Base-by-base conservation (phyloP, 495 filamentous ascomycete species). In the Opeltia flavorubescens region DNA sequence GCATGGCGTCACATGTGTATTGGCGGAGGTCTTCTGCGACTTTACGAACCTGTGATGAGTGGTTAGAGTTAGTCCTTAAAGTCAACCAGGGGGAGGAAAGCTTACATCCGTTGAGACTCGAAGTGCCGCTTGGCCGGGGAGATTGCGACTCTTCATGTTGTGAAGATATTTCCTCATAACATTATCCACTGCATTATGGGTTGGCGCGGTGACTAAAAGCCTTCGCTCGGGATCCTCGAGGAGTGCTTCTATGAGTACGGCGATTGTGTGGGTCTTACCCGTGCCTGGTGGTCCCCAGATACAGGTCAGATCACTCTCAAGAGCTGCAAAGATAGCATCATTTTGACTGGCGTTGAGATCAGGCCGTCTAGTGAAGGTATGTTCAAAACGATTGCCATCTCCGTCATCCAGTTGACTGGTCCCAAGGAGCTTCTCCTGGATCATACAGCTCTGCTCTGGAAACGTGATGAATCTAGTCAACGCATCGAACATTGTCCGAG, bases 241-340 rank as follows among this genome's bases (percentile, higher is more conserved):
- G 21, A 74, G 55, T 15, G 61, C 54, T 23, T 59, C 43, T 29
- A 75, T 55, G 23, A 74, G 66, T 7, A 56, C 58, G 5, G 71
- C 68, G 20, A 73, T 63, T 9, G 71, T 74, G 38, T 68, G 57
- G 1, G 71, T 74, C 51, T 75, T 75, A 5, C 71, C 71, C 1
- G 71, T 74, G 4, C 71, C 71, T 0, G 71, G 71, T 1, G 71
- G 71, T 0, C 71, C 71, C 71, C 71, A 74, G 0, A 73, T 52
- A 33, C 65, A 70, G 11, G 61, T 65, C 31, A 75, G 45, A 3
- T 62, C 57, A 21, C 53, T 48, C 3, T 23, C 53, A 25, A 71
- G 45, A 2, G 66, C 53, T 24, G 66, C 58, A 23, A 56, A 38
- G 9, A 74, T 54, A 11, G 71, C 71, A 4, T 50, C 48, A 38